Conservation (phyloP, 306 rosid genomes). For the Carpinus viminea region DNA sequence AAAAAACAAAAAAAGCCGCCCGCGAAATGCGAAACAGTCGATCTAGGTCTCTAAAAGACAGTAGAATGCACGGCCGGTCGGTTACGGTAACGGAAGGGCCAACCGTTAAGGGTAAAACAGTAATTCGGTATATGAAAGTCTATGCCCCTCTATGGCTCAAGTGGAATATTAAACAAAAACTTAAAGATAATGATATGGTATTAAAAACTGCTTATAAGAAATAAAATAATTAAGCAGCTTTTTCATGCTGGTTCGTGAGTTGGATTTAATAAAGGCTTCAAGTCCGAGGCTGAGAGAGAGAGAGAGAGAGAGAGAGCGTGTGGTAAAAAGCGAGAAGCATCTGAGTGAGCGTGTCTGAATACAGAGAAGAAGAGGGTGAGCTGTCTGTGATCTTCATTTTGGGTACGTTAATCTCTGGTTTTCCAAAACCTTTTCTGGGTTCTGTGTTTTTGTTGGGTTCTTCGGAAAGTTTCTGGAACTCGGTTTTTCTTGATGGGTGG, state of each 20-base stretch:
- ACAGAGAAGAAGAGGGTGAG: conserved; percentile 38
- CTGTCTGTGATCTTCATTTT: conserved; percentile 33
- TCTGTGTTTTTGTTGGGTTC: conserved; percentile 13
- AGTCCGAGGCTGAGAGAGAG: conserved; percentile 43
- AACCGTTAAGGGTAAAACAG: conserved; percentile 38
- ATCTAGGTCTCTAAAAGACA: neutral
- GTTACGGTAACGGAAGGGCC: conserved; percentile 31
- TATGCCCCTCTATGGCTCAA: neutral
- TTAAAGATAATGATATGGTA: neutral
- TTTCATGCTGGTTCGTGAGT: conserved; percentile 26
- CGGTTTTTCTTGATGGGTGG: conserved; percentile 19
- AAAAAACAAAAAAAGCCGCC: neutral
- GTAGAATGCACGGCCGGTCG: conserved; percentile 5
- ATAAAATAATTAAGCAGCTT: conserved; percentile 26
- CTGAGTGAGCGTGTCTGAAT: conserved; percentile 22
- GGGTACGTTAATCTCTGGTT: conserved; percentile 6
- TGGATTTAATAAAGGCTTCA: conserved; percentile 54
- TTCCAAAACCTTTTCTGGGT: conserved; percentile 16
- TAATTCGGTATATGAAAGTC: conserved; percentile 7
- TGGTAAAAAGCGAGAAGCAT: conserved; percentile 19
- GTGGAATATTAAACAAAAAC: conserved; percentile 5
- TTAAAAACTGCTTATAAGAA: neutral
- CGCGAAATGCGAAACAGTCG: too few relatives aligned
- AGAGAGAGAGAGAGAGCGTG: conserved; percentile 18
- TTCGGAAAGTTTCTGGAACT: conserved; percentile 30